Percentiles rank a stretch among this genome's conserved stretches.
Conservation (phyloP, 371 early-diverging fungal species). For the Syncephalastrum racemosum region DNA sequence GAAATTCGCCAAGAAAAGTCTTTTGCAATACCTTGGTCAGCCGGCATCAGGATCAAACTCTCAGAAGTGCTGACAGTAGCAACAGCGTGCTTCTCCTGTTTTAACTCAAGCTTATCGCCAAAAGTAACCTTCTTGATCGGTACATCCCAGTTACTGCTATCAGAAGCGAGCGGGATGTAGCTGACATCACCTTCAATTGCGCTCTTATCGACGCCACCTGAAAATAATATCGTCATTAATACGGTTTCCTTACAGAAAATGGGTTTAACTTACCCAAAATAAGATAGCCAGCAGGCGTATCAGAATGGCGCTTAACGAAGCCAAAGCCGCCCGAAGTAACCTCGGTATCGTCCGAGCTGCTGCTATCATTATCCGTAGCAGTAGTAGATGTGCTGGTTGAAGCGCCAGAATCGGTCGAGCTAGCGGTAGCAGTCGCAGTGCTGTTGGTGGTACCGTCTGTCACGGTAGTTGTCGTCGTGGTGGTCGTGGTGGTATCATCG, state of each 20-base stretch:
- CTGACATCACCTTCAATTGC: constrained; percentile 35
- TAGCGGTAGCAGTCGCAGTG: constrained; percentile 5
- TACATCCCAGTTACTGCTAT: constrained; percentile 39
- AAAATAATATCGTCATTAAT: background rate
- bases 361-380: background rate
- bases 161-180: constrained; percentile 36
- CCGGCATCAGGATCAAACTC: constrained; percentile 38
- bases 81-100: constrained; percentile 35
- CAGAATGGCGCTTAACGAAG: constrained; percentile 24
- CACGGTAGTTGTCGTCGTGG: constrained; percentile 1
- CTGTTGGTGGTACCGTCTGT: background rate
- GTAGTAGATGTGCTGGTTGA: constrained; percentile 4
- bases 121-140: constrained; percentile 40
- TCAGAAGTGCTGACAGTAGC: constrained; percentile 41
- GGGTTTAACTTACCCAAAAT: constrained; percentile 23
- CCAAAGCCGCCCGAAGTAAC: constrained; percentile 37
- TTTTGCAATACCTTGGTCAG: constrained; percentile 18
- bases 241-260: background rate
- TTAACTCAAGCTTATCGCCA: constrained; percentile 24
- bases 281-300: constrained; percentile 38
- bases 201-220: constrained; percentile 40
- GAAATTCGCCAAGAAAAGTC: background rate
- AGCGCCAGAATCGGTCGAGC: background rate
- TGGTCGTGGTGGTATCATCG: background rate
- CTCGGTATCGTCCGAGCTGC: constrained; percentile 1